Evolutionary conservation across 805 yeast species (phyloP), one percentile per base, ranked within the genome.

Genomic region (Torulaspora franciscae): DNA sequence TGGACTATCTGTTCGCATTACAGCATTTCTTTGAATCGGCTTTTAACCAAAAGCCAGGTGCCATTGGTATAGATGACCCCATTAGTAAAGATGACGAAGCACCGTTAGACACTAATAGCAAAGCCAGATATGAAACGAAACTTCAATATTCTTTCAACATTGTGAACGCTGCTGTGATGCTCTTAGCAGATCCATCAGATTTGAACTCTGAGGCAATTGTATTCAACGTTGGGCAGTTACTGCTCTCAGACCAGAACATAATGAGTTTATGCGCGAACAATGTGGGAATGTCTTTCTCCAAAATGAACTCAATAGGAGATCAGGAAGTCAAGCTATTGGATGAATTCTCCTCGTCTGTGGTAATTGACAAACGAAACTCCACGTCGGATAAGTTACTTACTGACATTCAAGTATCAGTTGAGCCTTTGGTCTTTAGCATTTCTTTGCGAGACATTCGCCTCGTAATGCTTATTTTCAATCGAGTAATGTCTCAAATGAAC

Each of bases 401-500:
- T 0, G 70, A 74, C 28, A 73, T 89, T 8, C 82, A 81, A 44
- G 72, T 83, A 7, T 76, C 88, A 0, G 72, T 90, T 25, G 97
- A 91, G 46, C 93, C 95, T 0, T 62, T 93, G 30, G 66, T 91
- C 13, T 64, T 91, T 64, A 74, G 98, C 49, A 75, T 93, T 13
- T 89, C 98, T 0, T 65, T 91, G 45, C 73, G 95, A 47, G 99
- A 93, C 69, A 85, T 93, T 35, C 69, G 85, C 38, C 70, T 95
- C 36, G 97, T 95, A 0, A 62, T 84, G 55, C 69, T 73, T 9
- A 86, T 93, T 24, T 74, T 88, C 52, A 79, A 84, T 53, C 79
- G 72, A 51, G 96, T 95, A 0, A 75, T 83, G 5, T 77, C 73
- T 22, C 68, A 79, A 54, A 77, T 63, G 35, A 59, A 60, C 35